Percentiles rank a stretch among this genome's conserved stretches.
Conservation (phyloP, 2,329 filamentous ascomycete genomes). For the Paramyrothecium roridum region DNA sequence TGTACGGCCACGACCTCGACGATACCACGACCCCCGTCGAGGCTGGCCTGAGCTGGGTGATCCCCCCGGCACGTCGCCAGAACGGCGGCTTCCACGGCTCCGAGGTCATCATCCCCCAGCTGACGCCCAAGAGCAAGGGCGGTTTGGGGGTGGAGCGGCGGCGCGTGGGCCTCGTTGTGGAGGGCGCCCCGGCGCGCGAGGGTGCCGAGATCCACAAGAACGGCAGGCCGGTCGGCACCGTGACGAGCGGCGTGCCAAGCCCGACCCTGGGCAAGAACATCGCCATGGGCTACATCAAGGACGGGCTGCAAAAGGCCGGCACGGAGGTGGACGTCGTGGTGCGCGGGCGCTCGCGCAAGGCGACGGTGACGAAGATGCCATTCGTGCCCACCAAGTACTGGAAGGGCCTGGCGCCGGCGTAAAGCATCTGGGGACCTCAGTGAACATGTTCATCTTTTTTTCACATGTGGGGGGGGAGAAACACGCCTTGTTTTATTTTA, state of each 20-base stretch:
- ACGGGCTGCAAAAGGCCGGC: conserved; percentile 78
- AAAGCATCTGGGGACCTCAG: no score
- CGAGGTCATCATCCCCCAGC: conserved; percentile 71
- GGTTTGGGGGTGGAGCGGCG: conserved; percentile 67
- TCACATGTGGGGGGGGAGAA: not conserved
- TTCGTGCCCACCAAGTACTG: conserved; percentile 79
- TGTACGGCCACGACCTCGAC: conserved; percentile 98
- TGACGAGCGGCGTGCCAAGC: conserved; percentile 89
- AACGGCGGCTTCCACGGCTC: conserved; percentile 80
- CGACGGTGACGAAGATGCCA: conserved; percentile 81
- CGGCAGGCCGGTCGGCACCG: conserved; percentile 66
- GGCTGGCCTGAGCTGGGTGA: conserved; percentile 68
- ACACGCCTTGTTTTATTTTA: no score
- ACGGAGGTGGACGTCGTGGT: conserved; percentile 78
- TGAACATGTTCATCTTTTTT: not conserved
- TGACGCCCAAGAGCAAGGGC: conserved; percentile 70
- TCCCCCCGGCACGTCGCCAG: conserved; percentile 71
- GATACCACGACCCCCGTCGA: conserved; percentile 65
- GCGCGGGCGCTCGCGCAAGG: conserved; percentile 72
- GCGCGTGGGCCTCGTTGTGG: conserved; percentile 76
- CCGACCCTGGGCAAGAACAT: conserved; percentile 87
- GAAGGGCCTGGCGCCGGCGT: conserved; percentile 14
- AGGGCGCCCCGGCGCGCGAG: conserved; percentile 86
- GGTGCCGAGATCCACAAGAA: conserved; percentile 73
- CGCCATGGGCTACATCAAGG: conserved; percentile 88